These are phyloP conservation scores for Helotiales sp. DNA, from an alignment of 2,329 filamentous ascomycete species.

Conservation along the genomic window DNA sequence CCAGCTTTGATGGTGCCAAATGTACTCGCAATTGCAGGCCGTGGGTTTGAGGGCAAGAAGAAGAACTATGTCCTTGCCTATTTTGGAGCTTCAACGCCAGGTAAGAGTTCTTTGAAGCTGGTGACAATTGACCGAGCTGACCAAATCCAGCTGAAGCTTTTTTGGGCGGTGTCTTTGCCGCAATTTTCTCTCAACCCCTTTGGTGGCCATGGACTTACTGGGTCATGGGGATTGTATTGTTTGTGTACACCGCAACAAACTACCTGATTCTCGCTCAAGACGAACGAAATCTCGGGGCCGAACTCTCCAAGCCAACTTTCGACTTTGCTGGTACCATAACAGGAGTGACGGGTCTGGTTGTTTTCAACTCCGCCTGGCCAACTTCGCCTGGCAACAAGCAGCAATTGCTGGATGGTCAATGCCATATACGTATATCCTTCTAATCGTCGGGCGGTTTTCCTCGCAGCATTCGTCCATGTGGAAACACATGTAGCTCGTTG, in stretches of 20 bases:
- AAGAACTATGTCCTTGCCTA: conserved; percentile 51
- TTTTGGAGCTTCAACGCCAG: conserved; percentile 53
- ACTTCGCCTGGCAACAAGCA: conserved; percentile 56
- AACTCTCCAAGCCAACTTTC: conserved; percentile 31
- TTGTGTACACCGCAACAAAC: conserved; percentile 44
- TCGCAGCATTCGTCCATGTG: conserved; percentile 58
- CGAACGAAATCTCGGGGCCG: conserved; percentile 26
- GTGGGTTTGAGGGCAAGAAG: conserved; percentile 50
- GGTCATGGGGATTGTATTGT: conserved; percentile 48
- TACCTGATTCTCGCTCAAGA: conserved; percentile 47
- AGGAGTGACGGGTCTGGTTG: conserved; percentile 55
- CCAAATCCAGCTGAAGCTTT: conserved; percentile 46
- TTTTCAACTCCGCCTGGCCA: no score
- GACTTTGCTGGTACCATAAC: conserved; percentile 51
- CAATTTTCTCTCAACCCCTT: conserved; percentile 45
- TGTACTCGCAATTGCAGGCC: conserved; percentile 54
- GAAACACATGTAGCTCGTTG: conserved; percentile 50
- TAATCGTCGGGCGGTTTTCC: conserved; percentile 55
- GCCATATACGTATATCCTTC: conserved; percentile 29
- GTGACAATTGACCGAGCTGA: neutral
- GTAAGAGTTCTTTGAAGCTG: neutral
- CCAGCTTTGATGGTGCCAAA: conserved; percentile 57
- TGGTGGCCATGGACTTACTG: conserved; percentile 59
- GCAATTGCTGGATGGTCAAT: conserved; percentile 27
- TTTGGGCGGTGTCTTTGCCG: conserved; percentile 48